A percentile compares a stretch with the other conserved stretches of the same genome.
Evolutionary conservation across 345 rosid genomes (phyloP).

Genomic region (Moricandia arvensis): DNA sequence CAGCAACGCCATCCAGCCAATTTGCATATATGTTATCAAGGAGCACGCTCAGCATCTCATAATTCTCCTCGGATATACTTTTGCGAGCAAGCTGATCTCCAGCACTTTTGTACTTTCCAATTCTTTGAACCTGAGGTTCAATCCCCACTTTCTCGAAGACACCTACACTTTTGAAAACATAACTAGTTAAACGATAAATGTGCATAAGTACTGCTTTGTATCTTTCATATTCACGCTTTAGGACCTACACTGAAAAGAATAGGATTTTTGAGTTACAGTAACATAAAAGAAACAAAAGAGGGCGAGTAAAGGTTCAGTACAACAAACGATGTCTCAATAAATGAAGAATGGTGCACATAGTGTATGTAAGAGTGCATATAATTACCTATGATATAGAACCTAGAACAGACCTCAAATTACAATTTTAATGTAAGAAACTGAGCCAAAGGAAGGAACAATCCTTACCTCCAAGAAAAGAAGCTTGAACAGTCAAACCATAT

Average conservation of each 20-base stretch:
- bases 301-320: neutral
- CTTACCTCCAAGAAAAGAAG: slow-evolving; percentile 85
- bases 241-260: neutral
- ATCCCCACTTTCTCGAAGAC: slow-evolving; percentile 84
- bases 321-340: neutral
- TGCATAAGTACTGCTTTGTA: neutral
- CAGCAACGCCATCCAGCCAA: slow-evolving; percentile 86
- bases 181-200: slow-evolving; percentile 6
- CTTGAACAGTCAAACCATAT: slow-evolving; percentile 87
- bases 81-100: slow-evolving; percentile 89
- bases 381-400: neutral
- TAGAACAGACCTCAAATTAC: neutral
- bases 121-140: slow-evolving; percentile 85
- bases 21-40: slow-evolving; percentile 90
- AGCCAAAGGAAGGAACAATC: slow-evolving; percentile 11
- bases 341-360: neutral
- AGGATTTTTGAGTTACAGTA: neutral
- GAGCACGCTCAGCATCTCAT: slow-evolving; percentile 87
- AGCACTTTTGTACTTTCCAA: slow-evolving; percentile 95
- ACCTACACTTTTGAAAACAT: slow-evolving; percentile 47
- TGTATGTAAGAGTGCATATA: neutral
- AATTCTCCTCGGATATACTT: slow-evolving; percentile 83
- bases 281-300: neutral
- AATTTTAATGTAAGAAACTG: neutral
- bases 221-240: slow-evolving; percentile 1